A percentile compares a stretch with the other conserved stretches of the same genome.
Conservation (phyloP, 495 filamentous ascomycete genomes). For the Opeltia flavorubescens region DNA sequence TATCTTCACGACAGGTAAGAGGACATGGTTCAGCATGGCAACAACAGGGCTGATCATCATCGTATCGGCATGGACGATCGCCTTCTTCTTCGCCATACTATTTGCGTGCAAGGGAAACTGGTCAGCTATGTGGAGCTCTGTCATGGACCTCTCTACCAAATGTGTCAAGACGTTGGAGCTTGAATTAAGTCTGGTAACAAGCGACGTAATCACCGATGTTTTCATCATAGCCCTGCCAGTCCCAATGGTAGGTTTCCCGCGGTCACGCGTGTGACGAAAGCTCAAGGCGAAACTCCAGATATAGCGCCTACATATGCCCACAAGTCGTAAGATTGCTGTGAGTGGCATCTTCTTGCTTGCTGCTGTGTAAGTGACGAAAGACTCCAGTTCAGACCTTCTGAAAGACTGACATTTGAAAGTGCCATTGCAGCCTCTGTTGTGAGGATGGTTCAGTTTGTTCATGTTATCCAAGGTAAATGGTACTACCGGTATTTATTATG, state of each 20-base stretch:
- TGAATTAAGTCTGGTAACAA: neutral
- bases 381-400: neutral
- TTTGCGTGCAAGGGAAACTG: neutral
- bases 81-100: constrained; percentile 8
- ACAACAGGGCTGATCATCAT: neutral
- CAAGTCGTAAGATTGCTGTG: neutral
- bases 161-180: neutral
- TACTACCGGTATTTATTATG: neutral
- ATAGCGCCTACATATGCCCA: constrained; percentile 3
- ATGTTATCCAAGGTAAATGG: neutral
- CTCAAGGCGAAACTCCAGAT: neutral
- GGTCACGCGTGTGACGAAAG: neutral
- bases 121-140: neutral
- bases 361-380: neutral
- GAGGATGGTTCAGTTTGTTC: neutral
- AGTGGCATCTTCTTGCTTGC: constrained; percentile 1
- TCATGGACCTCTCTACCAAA: neutral
- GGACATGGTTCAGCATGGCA: neutral
- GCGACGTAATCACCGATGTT: constrained; percentile 4
- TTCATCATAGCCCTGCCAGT: constrained; percentile 1
- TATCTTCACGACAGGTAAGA: neutral
- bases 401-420: neutral
- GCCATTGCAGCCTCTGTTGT: constrained; percentile 2
- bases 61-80: neutral
- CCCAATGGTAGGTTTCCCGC: neutral